A percentile compares a stretch with the other conserved stretches of the same genome.
These are phyloP conservation scores for Astragalus glycyphyllos DNA, from an alignment of 306 rosid species.

Conservation along the genomic window DNA sequence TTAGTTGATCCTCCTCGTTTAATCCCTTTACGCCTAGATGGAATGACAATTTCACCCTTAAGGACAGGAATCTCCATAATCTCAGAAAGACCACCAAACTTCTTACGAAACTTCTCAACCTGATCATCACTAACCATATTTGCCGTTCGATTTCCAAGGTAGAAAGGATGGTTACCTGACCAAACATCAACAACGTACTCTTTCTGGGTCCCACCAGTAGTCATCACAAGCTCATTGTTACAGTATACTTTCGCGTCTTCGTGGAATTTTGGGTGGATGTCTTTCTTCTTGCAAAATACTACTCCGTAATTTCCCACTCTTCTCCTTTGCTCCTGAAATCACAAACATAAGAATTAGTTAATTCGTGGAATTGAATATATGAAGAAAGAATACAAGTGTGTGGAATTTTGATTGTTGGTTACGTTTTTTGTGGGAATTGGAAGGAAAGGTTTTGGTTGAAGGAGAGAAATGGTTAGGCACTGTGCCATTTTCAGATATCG, in stretches of 20 bases:
- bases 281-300: conserved; percentile 88
- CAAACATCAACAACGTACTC: conserved; percentile 93
- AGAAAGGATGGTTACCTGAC: conserved; percentile 98
- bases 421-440: conserved; percentile 40
- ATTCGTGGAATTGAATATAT: background rate
- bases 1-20: conserved; percentile 52
- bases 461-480: conserved; percentile 57
- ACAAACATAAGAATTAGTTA: background rate
- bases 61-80: conserved; percentile 88
- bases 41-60: conserved; percentile 80
- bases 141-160: conserved; percentile 78
- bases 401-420: background rate
- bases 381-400: background rate
- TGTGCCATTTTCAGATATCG: conserved; percentile 60
- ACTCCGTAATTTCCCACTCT: conserved; percentile 45
- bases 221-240: conserved; percentile 82
- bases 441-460: conserved; percentile 53
- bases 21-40: conserved; percentile 64
- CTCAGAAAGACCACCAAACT: conserved; percentile 62
- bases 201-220: conserved; percentile 91
- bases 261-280: conserved; percentile 75
- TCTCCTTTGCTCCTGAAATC: conserved; percentile 35
- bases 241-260: conserved; percentile 87
- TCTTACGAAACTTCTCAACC: conserved; percentile 97
- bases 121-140: conserved; percentile 67